Conservation (phyloP, 164 flowering plant genomes). For the Cinnamomum micranthum region DNA sequence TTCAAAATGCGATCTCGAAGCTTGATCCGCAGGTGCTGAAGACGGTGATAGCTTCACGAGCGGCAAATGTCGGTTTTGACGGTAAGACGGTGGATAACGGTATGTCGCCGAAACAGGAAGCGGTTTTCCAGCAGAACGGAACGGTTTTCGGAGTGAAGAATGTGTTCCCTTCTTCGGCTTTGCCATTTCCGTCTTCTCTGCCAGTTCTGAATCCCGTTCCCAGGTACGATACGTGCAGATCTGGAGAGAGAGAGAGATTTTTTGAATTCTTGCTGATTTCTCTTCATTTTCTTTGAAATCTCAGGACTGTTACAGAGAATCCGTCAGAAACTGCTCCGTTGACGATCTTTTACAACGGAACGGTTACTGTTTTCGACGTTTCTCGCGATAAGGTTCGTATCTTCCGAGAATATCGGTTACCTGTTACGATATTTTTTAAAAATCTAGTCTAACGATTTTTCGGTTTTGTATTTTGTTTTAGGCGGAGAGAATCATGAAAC, state of each 20-base stretch:
- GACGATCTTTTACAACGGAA: constrained; percentile 39
- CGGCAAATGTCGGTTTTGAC: constrained; percentile 1
- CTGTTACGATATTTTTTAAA: background rate
- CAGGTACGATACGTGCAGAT: constrained; percentile 17
- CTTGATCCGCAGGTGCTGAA: constrained; percentile 59
- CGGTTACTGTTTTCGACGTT: constrained; percentile 26
- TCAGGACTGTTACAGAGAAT: background rate
- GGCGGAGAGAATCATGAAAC: constrained; percentile 55
- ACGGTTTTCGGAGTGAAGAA: background rate
- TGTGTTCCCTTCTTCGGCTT: background rate
- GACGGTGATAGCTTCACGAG: constrained; percentile 34
- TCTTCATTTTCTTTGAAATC: background rate
- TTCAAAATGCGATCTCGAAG: constrained; percentile 53
- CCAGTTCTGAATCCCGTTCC: constrained; percentile 18
- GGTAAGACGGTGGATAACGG: background rate
- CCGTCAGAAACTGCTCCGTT: constrained; percentile 38
- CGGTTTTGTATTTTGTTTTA: constrained; percentile 8
- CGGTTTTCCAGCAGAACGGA: constrained; percentile 6
- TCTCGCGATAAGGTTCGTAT: constrained; percentile 20
- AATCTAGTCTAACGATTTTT: background rate
- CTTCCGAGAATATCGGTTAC: background rate
- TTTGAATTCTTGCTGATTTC: background rate
- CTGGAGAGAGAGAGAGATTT: background rate
- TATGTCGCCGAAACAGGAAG: background rate
- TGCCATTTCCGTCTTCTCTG: constrained; percentile 9